These are phyloP conservation scores for Paramecium pentaurelia DNA, from an alignment of 73 alveolate species.

Conservation along the genomic window DNA sequence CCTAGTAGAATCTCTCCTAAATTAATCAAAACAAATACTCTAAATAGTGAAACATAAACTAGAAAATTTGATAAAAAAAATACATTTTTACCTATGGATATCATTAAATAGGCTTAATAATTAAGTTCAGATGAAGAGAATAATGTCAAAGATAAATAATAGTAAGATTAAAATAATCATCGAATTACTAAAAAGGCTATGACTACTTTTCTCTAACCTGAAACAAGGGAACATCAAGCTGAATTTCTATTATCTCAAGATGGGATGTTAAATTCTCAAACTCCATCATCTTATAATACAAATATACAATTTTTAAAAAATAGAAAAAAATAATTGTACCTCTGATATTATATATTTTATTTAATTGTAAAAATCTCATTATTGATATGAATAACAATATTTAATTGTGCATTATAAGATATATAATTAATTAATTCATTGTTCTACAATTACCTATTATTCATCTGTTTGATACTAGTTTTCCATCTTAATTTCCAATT, in stretches of 20 bases:
- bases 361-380: not conserved
- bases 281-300: not conserved
- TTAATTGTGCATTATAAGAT: not conserved
- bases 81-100: not conserved
- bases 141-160: not conserved
- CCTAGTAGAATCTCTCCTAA: not conserved
- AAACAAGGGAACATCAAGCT: not conserved
- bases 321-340: not conserved
- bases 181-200: not conserved
- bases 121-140: not conserved
- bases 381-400: not conserved
- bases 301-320: not conserved
- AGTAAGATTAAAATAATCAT: not conserved
- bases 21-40: not conserved
- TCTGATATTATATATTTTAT: not conserved
- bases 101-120: not conserved
- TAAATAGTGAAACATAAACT: not conserved
- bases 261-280: not conserved
- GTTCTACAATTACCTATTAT: not conserved
- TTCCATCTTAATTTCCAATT: not conserved
- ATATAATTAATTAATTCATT: not conserved
- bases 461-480: not conserved
- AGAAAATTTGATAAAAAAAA: not conserved
- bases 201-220: not conserved
- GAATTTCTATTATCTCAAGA: not conserved